Base-by-base conservation (phyloP, 1,284 basidiomycete genomes). In the Ustilago vetiveriae region DNA sequence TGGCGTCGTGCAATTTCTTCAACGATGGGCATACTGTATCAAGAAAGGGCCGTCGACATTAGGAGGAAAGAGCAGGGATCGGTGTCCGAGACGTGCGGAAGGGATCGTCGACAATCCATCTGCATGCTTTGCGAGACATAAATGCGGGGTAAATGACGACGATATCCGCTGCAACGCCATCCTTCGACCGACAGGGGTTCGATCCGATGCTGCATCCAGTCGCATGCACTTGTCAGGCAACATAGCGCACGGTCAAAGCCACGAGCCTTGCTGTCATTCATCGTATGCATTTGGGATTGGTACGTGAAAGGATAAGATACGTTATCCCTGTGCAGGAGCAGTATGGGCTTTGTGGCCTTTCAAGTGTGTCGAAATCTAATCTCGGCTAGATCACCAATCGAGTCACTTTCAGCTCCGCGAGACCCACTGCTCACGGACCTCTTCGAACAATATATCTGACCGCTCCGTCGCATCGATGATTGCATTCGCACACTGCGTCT, bases 61-160 rank as follows among this genome's bases (percentile, higher is more conserved):
- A n/a, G n/a, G n/a, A n/a, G n/a, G n/a, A n/a, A n/a, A n/a, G n/a
- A n/a, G n/a, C n/a, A n/a, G n/a, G n/a, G n/a, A n/a, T n/a, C n/a
- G n/a, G n/a, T n/a, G n/a, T n/a, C n/a, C n/a, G n/a, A n/a, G n/a
- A n/a, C n/a, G n/a, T n/a, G n/a, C n/a, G n/a, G n/a, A n/a, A n/a
- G n/a, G 10, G 29, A 30, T 40, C 32, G 36, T 19, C 16, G 33
- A 35, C 33, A 35, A 16, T 16, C 11, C 10, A 16, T 35, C 16
- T 35, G 33, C 13, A 10, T 16, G n/a, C 33, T n/a, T n/a, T n/a
- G 24, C 45, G 35, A 40, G 42, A 33, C 14, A 44, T 21, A 50
- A 58, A 58, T 58, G 55, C 55, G 55, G 55, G 55, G 47, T 58
- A 58, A 58, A 37, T 24, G 42, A 49, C 22, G 22, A n/a, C n/a